These are phyloP conservation scores for Dissophora ornata DNA, from an alignment of 192 early-diverging fungal genomes.

Conservation along the genomic window DNA sequence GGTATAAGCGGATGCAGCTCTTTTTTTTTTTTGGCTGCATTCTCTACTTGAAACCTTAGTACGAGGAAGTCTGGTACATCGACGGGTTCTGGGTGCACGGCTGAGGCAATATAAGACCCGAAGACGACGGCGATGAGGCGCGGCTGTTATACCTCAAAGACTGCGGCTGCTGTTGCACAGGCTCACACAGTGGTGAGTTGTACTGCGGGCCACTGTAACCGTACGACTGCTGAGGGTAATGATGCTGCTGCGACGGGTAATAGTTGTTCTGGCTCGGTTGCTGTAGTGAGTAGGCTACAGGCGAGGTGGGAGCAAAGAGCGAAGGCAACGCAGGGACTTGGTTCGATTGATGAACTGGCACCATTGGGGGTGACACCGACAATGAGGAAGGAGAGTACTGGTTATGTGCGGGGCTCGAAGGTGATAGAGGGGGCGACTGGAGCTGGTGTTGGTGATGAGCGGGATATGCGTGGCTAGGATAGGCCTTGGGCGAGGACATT, in stretches of 20 bases:
- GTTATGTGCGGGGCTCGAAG: constrained; percentile 34
- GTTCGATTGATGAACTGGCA: constrained; percentile 22
- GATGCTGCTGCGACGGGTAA: constrained; percentile 3
- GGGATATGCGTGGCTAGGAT: constrained; percentile 11
- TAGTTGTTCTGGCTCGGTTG: constrained; percentile 1
- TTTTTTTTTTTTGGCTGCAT: constrained; percentile 5
- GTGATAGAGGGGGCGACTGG: constrained; percentile 51
- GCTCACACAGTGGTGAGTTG: constrained; percentile 17
- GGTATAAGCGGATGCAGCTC: neutral
- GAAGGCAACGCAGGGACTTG: constrained; percentile 26
- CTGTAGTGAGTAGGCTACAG: neutral
- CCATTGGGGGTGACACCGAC: constrained; percentile 38
- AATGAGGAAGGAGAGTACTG: constrained; percentile 10
- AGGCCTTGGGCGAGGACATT: constrained; percentile 22
- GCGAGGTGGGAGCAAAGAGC: constrained; percentile 41
- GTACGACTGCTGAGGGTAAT: neutral
- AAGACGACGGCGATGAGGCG: constrained; percentile 6
- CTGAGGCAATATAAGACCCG: constrained; percentile 33
- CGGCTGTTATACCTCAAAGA: neutral
- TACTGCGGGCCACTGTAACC: neutral
- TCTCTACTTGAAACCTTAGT: neutral
- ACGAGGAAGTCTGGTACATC: constrained; percentile 10
- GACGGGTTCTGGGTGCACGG: constrained; percentile 33
- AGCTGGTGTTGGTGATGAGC: no score
- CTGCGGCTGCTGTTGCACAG: neutral